These are phyloP conservation scores for Saccharomyces jurei DNA, from an alignment of 805 yeast genomes.

Conservation along the genomic window DNA sequence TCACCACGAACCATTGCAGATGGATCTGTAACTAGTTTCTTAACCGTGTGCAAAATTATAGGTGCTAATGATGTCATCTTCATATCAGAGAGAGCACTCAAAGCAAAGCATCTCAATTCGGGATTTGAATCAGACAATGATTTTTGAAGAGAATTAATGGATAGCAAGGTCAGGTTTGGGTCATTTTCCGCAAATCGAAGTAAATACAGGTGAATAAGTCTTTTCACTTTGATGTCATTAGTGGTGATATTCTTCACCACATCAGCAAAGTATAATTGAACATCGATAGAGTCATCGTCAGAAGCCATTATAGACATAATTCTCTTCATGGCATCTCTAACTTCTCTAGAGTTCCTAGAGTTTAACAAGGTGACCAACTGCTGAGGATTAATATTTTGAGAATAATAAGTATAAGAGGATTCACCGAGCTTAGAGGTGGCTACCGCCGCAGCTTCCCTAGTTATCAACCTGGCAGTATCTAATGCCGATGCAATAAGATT, in stretches of 20 bases:
- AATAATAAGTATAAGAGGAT: conserved; percentile 40
- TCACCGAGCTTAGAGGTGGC: conserved; percentile 63
- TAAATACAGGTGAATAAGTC: conserved; percentile 69
- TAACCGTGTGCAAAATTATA: conserved; percentile 64
- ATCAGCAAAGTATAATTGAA: conserved; percentile 60
- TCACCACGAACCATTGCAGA: conserved; percentile 75
- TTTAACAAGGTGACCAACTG: conserved; percentile 61
- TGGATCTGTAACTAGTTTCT: conserved; percentile 58
- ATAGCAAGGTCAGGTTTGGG: conserved; percentile 81
- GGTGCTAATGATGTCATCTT: conserved; percentile 75
- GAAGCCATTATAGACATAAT: conserved; percentile 40
- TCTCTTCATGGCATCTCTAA: conserved; percentile 51
- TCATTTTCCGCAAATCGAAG: conserved; percentile 71
- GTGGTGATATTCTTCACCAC: conserved; percentile 84
- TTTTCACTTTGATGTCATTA: conserved; percentile 51
- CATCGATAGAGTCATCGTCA: conserved; percentile 32
- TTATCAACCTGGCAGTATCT: conserved; percentile 71
- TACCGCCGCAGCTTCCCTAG: conserved; percentile 75
- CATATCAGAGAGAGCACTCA: conserved; percentile 77
- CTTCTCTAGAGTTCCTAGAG: conserved; percentile 61
- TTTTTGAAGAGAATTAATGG: conserved; percentile 88
- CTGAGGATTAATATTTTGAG: conserved; percentile 43
- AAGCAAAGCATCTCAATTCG: conserved; percentile 58
- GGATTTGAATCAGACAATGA: conserved; percentile 65
- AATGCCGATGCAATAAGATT: conserved; percentile 60